Conservation (phyloP, 164 flowering plant genomes). For the Vitis vinifera region DNA sequence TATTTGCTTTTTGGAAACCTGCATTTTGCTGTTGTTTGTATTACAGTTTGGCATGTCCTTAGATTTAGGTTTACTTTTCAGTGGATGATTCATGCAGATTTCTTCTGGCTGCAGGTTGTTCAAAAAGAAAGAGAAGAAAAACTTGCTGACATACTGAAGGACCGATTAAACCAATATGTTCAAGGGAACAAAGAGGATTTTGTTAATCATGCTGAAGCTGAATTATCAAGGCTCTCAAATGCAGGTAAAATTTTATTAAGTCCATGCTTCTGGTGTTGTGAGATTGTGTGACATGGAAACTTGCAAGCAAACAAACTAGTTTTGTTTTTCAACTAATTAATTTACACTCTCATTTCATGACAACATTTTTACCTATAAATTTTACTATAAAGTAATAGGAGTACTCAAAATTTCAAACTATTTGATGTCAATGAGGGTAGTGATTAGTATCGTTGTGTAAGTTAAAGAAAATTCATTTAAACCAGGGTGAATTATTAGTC, state of each 20-base stretch:
- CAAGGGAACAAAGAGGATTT: slow-evolving; percentile 80
- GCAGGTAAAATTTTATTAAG: slow-evolving; percentile 52
- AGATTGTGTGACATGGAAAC: too few relatives aligned
- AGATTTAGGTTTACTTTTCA: background rate
- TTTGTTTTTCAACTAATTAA: too few relatives aligned
- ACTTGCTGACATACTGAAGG: slow-evolving; percentile 62
- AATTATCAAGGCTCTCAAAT: slow-evolving; percentile 77
- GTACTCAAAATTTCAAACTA: too few relatives aligned
- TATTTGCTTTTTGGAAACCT: background rate
- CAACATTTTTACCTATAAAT: too few relatives aligned
- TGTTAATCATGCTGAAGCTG: slow-evolving; percentile 70
- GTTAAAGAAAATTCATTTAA: too few relatives aligned
- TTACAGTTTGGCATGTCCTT: background rate
- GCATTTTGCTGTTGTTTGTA: background rate
- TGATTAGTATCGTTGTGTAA: too few relatives aligned
- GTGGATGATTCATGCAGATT: background rate
- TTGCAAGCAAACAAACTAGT: too few relatives aligned
- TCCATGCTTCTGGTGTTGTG: too few relatives aligned
- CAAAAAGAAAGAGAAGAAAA: slow-evolving; percentile 98
- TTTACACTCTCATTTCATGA: too few relatives aligned
- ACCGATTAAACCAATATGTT: slow-evolving; percentile 74
- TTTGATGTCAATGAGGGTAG: too few relatives aligned
- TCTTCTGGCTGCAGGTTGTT: slow-evolving; percentile 46
- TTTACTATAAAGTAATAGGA: too few relatives aligned
- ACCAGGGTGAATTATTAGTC: too few relatives aligned